Evolutionary conservation across 2,329 filamentous ascomycete species (phyloP), one percentile per base, ranked within the genome.

Genomic region (Plenodomus lindquistii): DNA sequence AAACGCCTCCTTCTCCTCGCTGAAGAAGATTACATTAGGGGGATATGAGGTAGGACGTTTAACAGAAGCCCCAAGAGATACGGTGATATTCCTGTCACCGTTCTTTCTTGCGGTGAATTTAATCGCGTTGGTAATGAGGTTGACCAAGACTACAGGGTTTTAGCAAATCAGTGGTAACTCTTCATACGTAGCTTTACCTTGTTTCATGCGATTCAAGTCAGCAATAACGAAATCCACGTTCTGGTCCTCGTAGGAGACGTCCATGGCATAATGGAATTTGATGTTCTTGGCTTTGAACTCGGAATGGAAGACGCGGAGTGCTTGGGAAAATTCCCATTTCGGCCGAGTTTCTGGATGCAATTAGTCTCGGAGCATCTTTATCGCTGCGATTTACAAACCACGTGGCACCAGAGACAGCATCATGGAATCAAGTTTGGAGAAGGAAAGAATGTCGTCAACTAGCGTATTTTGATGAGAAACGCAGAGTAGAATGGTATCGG

Each of bases 341-440:
- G 67, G 69, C 15, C 57, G 63, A 21, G 66, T 59, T 42, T 63
- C 66, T 69, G 13, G 1, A 9, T 6, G 19, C 1, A 17, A 31
- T 62, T 40, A 60, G 52, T 13, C 2, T 19, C 2, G n/a, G 19
- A n/a, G 29, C 11, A 2, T 8, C 16, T 4, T 4, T 9, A 35
- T 27, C 3, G 57, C 59, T n/a, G 55, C 54, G 16, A 31, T 13
- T 15, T 9, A 50, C 57, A 42, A 48, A 63, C 65, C 54, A 19
- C 65, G 59, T 7, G 69, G 69, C 4, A 69, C 67, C 31, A 72
- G 60, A 45, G 50, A 77, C 38, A 60, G 69, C 73, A 67, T 78
- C 75, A 66, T 77, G 40, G 75, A 76, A 48, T 78, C 75, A 6
- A 78, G 66, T 49, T 79, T 79, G 1, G 74, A 77, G 42, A 77